phyloP scores from a whole-genome alignment of 2,329 filamentous ascomycete genomes.

The Penicillium expansum region DNA sequence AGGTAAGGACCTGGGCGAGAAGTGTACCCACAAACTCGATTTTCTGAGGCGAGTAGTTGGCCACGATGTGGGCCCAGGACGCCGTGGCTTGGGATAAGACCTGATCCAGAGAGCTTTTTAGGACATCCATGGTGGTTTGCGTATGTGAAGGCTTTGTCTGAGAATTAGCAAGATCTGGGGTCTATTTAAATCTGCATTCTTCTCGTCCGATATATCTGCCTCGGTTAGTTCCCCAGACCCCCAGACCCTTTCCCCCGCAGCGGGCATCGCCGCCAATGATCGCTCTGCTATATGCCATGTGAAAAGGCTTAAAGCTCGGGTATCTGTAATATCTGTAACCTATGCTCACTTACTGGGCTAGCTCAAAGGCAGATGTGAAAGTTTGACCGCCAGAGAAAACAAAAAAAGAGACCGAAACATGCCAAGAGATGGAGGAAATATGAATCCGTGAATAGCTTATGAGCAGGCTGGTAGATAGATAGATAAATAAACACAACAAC shows the following conservation, averaged over 20 bases:
- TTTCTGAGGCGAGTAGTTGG: constrained; percentile 18
- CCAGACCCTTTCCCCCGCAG: neutral
- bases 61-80: constrained; percentile 19
- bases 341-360: neutral
- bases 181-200: neutral
- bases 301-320: neutral
- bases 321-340: neutral
- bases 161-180: neutral
- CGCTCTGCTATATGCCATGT: neutral
- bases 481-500: neutral
- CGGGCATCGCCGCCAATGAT: neutral
- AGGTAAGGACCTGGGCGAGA: constrained; percentile 22
- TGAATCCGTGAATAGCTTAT: neutral
- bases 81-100: constrained; percentile 7
- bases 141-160: neutral
- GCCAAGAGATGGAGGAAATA: too few species aligned
- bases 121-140: neutral
- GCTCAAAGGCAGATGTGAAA: neutral
- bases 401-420: neutral
- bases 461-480: neutral
- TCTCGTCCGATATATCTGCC: neutral
- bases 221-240: constrained; percentile 1
- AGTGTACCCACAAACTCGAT: constrained; percentile 32
- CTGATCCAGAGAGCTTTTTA: neutral
- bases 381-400: too few species aligned